Percentiles rank a stretch among this genome's conserved stretches.
Conservation (phyloP, 345 rosid genomes). For the Moricandia arvensis region DNA sequence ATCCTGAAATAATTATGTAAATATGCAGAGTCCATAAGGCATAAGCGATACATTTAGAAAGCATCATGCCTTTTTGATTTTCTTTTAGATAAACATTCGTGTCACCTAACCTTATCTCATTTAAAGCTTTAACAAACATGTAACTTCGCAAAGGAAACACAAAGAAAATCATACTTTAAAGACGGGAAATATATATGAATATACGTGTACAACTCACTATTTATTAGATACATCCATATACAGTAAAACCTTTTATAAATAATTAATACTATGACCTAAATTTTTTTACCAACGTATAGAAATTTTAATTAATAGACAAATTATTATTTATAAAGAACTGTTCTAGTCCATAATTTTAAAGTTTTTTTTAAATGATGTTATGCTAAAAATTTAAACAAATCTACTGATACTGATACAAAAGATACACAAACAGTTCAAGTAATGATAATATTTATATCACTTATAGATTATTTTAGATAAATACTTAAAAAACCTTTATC, state of each 20-base stretch:
- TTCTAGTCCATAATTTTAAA: neutral
- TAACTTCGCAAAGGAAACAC: neutral
- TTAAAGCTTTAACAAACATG: slow-evolving; percentile 19
- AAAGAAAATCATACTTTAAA: neutral
- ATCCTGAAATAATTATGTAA: neutral
- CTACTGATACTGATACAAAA: neutral
- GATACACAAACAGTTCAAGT: neutral
- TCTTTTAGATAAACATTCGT: neutral
- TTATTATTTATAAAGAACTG: too few species aligned
- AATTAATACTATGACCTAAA: neutral
- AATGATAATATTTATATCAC: neutral
- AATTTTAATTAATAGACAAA: too few species aligned
- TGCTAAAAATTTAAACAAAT: neutral
- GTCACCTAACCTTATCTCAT: slow-evolving; percentile 4
- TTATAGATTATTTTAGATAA: neutral
- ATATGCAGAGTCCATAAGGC: neutral
- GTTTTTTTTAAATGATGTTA: neutral
- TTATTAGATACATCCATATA: neutral
- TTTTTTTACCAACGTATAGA: neutral
- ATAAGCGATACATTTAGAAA: slow-evolving; percentile 5
- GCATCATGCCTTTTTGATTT: slow-evolving; percentile 1
- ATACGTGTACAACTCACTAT: slow-evolving; percentile 3
- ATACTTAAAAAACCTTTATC: too few species aligned
- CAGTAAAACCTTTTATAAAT: neutral
- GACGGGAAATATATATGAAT: neutral